Percentiles rank a stretch among this genome's conserved stretches.
These are phyloP conservation scores for Pseudogymnoascus sp. DNA, from an alignment of 2,329 filamentous ascomycete species.

Conservation along the genomic window DNA sequence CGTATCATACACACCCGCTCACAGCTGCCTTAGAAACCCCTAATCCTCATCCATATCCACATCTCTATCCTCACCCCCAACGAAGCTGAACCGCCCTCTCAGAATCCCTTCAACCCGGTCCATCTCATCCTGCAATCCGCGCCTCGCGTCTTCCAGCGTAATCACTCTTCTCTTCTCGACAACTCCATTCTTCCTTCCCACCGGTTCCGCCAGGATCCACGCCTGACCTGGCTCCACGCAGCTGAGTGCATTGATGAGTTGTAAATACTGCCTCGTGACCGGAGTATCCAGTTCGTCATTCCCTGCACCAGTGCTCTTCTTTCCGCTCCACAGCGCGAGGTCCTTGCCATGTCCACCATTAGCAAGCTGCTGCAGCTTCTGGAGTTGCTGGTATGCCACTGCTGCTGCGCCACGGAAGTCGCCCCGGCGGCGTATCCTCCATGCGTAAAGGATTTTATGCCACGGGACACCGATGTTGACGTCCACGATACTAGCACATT, in stretches of 20 bases:
- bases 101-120: conserved; percentile 83
- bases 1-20: not conserved
- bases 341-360: conserved; percentile 50
- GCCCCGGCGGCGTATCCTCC: conserved; percentile 64
- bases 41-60: conserved; percentile 16
- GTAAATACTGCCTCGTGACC: conserved; percentile 70
- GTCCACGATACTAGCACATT: conserved; percentile 62
- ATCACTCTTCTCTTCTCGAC: conserved; percentile 63
- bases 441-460: conserved; percentile 84
- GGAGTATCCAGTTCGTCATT: conserved; percentile 54
- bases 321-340: conserved; percentile 26
- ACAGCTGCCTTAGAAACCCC: not conserved
- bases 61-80: conserved; percentile 35
- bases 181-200: conserved; percentile 30
- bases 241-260: conserved; percentile 85
- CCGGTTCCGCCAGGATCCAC: conserved; percentile 60
- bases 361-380: conserved; percentile 44
- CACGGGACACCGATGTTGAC: conserved; percentile 61
- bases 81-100: conserved; percentile 80
- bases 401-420: conserved; percentile 77
- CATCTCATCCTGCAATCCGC: conserved; percentile 82
- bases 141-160: conserved; percentile 76
- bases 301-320: conserved; percentile 24
- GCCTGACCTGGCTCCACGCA: conserved; percentile 76
- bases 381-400: conserved; percentile 54